A percentile compares a stretch with the other conserved stretches of the same genome.
Conservation (phyloP, 768 basidiomycete genomes). For the Hygrophorus russula region DNA sequence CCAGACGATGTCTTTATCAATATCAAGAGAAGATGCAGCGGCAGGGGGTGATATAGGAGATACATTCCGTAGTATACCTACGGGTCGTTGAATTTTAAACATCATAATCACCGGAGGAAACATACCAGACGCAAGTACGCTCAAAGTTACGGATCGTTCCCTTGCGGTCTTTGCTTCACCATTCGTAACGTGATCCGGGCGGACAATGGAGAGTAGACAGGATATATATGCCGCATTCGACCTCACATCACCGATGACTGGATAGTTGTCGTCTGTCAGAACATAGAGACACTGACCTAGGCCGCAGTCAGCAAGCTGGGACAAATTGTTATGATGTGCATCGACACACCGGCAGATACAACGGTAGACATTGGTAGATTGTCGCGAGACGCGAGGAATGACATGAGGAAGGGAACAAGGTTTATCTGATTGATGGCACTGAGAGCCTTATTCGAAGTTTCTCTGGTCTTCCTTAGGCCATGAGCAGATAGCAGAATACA, state of each 20-base stretch:
- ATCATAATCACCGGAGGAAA: slow-evolving; percentile 1
- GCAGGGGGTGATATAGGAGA: slow-evolving; percentile 66
- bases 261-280: slow-evolving; percentile 82
- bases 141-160: slow-evolving; percentile 40
- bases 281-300: slow-evolving; percentile 89
- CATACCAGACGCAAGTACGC: slow-evolving; percentile 61
- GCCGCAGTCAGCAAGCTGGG: background rate
- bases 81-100: background rate
- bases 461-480: slow-evolving; percentile 36
- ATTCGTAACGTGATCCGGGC: slow-evolving; percentile 19
- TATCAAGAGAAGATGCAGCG: slow-evolving; percentile 46
- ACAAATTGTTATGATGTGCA: background rate
- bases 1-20: slow-evolving; percentile 62
- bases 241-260: slow-evolving; percentile 56
- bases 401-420: slow-evolving; percentile 77
- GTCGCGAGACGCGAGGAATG: slow-evolving; percentile 69
- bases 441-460: slow-evolving; percentile 89
- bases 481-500: background rate
- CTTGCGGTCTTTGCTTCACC: slow-evolving; percentile 34
- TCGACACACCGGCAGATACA: slow-evolving; percentile 61
- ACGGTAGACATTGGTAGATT: slow-evolving; percentile 63
- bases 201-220: slow-evolving; percentile 55
- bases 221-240: slow-evolving; percentile 48
- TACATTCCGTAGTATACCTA: slow-evolving; percentile 71
- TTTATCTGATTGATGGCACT: slow-evolving; percentile 74